These are phyloP conservation scores for Rosellinia necatrix DNA, from an alignment of 2,329 filamentous ascomycete species.

Conservation along the genomic window DNA sequence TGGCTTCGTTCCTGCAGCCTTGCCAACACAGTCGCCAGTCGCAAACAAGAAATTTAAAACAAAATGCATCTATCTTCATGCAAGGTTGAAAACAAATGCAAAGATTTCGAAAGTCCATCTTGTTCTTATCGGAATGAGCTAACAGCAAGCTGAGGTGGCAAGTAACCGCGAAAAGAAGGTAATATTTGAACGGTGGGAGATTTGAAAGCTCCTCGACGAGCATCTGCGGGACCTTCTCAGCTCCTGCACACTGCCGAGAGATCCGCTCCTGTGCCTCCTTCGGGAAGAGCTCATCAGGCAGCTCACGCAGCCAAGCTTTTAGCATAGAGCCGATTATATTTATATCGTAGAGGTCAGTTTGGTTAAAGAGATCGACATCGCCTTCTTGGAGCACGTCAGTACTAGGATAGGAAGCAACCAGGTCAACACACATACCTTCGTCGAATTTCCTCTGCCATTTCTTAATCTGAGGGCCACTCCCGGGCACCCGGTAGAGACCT, in stretches of 20 bases:
- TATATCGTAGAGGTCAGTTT: conserved; percentile 88
- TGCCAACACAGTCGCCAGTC: conserved; percentile 98
- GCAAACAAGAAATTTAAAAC: conserved; percentile 92
- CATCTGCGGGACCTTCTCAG: conserved; percentile 80
- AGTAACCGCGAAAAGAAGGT: conserved; percentile 94
- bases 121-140: conserved; percentile 92
- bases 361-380: conserved; percentile 88
- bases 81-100: conserved; percentile 98
- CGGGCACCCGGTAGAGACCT: conserved; percentile 89
- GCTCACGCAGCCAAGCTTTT: conserved; percentile 91
- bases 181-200: conserved; percentile 96
- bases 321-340: conserved; percentile 96
- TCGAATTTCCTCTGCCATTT: conserved; percentile 94
- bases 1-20: conserved; percentile 88
- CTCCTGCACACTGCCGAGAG: conserved; percentile 76
- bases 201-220: conserved; percentile 91
- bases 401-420: neutral
- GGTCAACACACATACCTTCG: conserved; percentile 59
- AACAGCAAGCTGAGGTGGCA: conserved; percentile 92
- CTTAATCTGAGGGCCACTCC: conserved; percentile 87
- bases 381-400: conserved; percentile 59
- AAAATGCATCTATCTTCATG: conserved; percentile 93
- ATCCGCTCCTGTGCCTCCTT: conserved; percentile 82
- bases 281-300: conserved; percentile 93
- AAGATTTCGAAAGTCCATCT: conserved; percentile 95